Evolutionary conservation across 352 stramenopile species (phyloP).

Genomic region (Blastocystis sp.): DNA sequence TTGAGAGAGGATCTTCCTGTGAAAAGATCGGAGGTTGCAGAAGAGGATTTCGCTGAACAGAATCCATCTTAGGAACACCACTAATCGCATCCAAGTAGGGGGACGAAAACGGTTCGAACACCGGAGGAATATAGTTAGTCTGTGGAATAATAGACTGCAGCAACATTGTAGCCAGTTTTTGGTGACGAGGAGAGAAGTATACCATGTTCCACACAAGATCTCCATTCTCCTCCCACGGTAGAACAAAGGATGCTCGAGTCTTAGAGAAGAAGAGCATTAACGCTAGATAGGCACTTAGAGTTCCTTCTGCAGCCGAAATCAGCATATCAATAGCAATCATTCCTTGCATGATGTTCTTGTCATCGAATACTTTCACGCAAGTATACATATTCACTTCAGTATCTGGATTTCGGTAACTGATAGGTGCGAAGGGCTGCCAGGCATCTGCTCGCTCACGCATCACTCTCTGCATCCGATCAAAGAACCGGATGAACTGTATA

Average conservation of each 20-base stretch:
- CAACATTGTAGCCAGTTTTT: constrained; percentile 36
- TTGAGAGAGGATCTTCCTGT: not conserved
- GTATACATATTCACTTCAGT: constrained; percentile 21
- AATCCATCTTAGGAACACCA: not conserved
- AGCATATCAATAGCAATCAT: constrained; percentile 55
- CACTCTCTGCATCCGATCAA: not conserved
- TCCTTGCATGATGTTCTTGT: constrained; percentile 28
- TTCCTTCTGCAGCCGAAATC: constrained; percentile 11
- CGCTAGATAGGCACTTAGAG: not conserved
- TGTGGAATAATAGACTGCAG: constrained; percentile 30
- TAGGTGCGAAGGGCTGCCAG: constrained; percentile 28
- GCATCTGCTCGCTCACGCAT: not conserved
- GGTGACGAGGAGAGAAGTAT: constrained; percentile 35
- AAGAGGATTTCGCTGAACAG: not conserved
- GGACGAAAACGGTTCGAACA: not conserved
- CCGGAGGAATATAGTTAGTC: constrained; percentile 17
- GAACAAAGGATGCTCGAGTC: not conserved
- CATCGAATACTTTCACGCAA: constrained; percentile 1
- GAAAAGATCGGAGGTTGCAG: not conserved
- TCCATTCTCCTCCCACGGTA: not conserved
- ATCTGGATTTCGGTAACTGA: not conserved
- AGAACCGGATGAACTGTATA: constrained; percentile 13
- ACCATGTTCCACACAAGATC: constrained; percentile 14
- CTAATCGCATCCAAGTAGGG: not conserved
- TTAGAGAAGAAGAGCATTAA: constrained; percentile 7